Percentiles rank a stretch among this genome's conserved stretches.
These are phyloP conservation scores for Fusarium sp. DNA, from an alignment of 2,329 filamentous ascomycete genomes.

Conservation along the genomic window DNA sequence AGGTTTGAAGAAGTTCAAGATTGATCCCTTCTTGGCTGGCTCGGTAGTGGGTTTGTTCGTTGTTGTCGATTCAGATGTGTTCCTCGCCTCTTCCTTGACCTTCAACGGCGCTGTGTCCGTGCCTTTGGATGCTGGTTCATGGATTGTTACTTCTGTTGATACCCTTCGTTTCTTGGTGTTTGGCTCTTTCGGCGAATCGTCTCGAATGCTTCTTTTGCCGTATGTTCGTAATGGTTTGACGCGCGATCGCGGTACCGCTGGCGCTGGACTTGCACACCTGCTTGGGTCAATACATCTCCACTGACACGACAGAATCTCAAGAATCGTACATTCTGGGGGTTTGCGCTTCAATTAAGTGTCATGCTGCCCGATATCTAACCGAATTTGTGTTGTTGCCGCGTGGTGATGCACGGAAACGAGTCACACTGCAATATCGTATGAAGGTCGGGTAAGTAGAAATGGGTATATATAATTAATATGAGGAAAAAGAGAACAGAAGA, in stretches of 20 bases:
- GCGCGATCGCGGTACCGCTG: constrained; percentile 41
- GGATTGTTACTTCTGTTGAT: background rate
- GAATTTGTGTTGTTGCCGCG: background rate
- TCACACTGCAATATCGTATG: accelerated
- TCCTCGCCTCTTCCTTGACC: background rate
- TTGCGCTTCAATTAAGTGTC: background rate
- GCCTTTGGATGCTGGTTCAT: background rate
- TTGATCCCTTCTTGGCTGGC: constrained; percentile 46
- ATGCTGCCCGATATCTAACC: background rate
- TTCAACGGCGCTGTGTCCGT: background rate
- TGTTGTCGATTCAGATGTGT: background rate
- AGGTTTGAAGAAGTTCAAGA: constrained; percentile 54
- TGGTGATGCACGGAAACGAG: background rate
- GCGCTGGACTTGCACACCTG: constrained; percentile 47
- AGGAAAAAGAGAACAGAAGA: background rate
- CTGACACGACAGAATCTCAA: accelerated
- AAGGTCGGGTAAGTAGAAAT: background rate
- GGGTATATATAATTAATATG: background rate
- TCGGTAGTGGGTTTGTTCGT: background rate
- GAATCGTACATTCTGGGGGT: background rate
- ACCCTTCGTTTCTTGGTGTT: constrained; percentile 41
- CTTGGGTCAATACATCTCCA: background rate
- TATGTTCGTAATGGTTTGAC: constrained; percentile 53
- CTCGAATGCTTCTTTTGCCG: constrained; percentile 47
- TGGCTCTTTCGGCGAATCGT: constrained; percentile 31